These are phyloP conservation scores for Pezicula neosporulosa DNA, from an alignment of 2,329 filamentous ascomycete species.

Conservation along the genomic window DNA sequence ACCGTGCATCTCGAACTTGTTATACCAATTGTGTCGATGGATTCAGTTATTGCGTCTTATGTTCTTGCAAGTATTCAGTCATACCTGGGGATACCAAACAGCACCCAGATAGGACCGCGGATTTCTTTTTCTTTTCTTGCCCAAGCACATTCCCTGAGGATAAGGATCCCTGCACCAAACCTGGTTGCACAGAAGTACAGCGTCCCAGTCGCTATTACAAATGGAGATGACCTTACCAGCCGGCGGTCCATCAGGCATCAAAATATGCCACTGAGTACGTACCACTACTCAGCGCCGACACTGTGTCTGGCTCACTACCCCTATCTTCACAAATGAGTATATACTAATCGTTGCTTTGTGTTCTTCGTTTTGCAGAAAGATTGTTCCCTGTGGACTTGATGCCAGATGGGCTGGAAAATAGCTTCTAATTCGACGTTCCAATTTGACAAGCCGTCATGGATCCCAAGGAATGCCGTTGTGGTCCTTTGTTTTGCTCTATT, in stretches of 20 bases:
- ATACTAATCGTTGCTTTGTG: conserved; percentile 23
- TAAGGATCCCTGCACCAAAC: conserved; percentile 1
- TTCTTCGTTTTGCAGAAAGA: conserved; percentile 19
- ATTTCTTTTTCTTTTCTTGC: not conserved
- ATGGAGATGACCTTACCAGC: conserved; percentile 12
- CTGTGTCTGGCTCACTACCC: conserved; percentile 20
- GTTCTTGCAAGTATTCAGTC: not conserved
- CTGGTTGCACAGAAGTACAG: not conserved
- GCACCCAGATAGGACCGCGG: not conserved
- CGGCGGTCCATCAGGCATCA: conserved; percentile 19
- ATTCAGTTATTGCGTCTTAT: too few species aligned
- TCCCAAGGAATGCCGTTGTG: not conserved
- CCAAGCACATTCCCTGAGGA: not conserved
- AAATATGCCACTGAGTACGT: conserved; percentile 29
- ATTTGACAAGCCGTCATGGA: too few species aligned
- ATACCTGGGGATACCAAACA: not conserved
- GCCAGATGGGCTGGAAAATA: not conserved
- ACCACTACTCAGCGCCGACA: conserved; percentile 23
- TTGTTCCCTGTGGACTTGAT: conserved; percentile 4
- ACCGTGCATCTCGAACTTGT: too few species aligned
- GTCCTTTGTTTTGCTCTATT: conserved; percentile 4
- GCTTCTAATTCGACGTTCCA: not conserved
- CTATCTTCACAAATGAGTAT: conserved; percentile 18
- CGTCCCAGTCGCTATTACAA: not conserved
- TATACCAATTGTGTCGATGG: too few species aligned